Percentiles rank a stretch among this genome's conserved stretches.
phyloP scores from a whole-genome alignment of 2,329 filamentous ascomycete species.

The Cercospora sp. region DNA sequence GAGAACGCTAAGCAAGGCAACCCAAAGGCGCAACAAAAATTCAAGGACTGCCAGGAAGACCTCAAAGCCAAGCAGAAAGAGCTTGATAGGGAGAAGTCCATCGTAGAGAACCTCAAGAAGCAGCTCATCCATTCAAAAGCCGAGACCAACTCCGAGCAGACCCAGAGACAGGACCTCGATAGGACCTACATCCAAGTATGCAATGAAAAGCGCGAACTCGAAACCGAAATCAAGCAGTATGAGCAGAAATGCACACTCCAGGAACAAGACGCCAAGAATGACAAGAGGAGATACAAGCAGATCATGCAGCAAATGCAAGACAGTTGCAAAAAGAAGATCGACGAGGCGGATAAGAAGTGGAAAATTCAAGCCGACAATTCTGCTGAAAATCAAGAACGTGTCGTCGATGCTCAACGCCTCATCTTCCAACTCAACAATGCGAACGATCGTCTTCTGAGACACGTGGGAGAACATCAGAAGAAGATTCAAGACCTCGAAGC shows the following conservation, averaged over 20 bases:
- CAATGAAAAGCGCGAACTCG: background rate
- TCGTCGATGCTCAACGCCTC: background rate
- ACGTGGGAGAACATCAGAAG: background rate
- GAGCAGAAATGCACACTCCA: background rate
- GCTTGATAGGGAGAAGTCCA: constrained; percentile 4
- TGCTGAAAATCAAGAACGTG: constrained; percentile 6
- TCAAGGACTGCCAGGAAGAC: constrained; percentile 13
- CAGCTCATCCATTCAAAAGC: background rate
- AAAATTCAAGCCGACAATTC: background rate
- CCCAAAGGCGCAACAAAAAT: constrained; percentile 7
- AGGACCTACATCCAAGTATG: background rate
- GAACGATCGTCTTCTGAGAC: background rate
- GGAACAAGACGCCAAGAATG: background rate
- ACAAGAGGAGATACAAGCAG: background rate
- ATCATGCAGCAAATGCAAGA: constrained; percentile 9
- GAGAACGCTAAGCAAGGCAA: constrained; percentile 16
- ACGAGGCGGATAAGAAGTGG: constrained; percentile 11
- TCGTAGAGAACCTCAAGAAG: background rate
- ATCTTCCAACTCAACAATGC: background rate
- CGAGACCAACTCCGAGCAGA: background rate
- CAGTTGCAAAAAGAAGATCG: background rate
- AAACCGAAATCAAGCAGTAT: background rate
- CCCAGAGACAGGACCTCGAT: background rate
- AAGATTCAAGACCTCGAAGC: background rate
- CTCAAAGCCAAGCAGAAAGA: constrained; percentile 19